phyloP scores from a whole-genome alignment of 495 filamentous ascomycete genomes.

The Annulohypoxylon nitens region DNA sequence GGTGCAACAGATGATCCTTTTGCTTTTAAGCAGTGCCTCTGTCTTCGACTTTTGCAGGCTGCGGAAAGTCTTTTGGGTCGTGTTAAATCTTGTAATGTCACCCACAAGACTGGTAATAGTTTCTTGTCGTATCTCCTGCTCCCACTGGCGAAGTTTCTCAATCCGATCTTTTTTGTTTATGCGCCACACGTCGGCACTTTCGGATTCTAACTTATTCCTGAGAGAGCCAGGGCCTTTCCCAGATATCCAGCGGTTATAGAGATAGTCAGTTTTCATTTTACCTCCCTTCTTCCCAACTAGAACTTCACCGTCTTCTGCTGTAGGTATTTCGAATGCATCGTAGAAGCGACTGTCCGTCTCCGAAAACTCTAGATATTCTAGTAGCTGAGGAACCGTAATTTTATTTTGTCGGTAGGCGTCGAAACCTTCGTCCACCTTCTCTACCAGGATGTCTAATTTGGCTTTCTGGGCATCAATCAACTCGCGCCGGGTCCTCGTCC shows the following conservation, averaged over 20 bases:
- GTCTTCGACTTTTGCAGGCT: slow-evolving; percentile 61
- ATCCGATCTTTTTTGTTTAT: slow-evolving; percentile 58
- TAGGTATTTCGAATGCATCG: slow-evolving; percentile 66
- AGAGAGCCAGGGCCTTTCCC: slow-evolving; percentile 65
- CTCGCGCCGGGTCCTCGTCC: slow-evolving; percentile 49
- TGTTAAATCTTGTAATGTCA: slow-evolving; percentile 58
- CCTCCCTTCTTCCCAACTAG: slow-evolving; percentile 62
- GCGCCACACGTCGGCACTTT: slow-evolving; percentile 65
- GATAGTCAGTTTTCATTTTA: slow-evolving; percentile 61
- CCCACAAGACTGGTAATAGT: slow-evolving; percentile 56
- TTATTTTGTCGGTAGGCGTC: slow-evolving; percentile 1
- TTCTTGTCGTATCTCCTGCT: slow-evolving; percentile 63
- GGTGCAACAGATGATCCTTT: slow-evolving; percentile 79
- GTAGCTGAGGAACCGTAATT: slow-evolving; percentile 52
- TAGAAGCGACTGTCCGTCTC: slow-evolving; percentile 65
- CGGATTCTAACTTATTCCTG: slow-evolving; percentile 34
- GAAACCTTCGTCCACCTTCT: slow-evolving; percentile 33
- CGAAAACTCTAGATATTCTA: slow-evolving; percentile 75
- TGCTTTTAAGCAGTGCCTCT: slow-evolving; percentile 61
- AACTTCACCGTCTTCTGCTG: slow-evolving; percentile 57
- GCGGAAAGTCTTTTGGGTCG: slow-evolving; percentile 56
- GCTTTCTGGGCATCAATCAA: slow-evolving; percentile 57
- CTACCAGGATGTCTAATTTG: slow-evolving; percentile 41
- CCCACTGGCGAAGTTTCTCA: slow-evolving; percentile 62
- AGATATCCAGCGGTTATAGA: slow-evolving; percentile 68